Evolutionary conservation across 805 yeast genomes (phyloP), one percentile per base, ranked within the genome.

Genomic region (Komagataella mondaviorum): DNA sequence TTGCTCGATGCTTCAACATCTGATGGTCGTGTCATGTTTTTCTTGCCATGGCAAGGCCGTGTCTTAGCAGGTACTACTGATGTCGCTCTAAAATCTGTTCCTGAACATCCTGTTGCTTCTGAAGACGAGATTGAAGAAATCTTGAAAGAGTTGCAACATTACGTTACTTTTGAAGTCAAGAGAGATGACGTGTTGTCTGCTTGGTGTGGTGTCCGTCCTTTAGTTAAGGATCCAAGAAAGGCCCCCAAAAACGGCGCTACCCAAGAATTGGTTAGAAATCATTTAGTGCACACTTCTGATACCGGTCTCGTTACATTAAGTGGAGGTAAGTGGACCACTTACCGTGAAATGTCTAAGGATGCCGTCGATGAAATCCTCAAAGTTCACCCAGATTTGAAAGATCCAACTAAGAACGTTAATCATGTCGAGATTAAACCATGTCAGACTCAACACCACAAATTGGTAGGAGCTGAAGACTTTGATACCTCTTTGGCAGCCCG

Each of bases 261-360:
- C 53, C 93, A 89, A 71, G 90, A 89, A 51, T 74, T 90, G 57
- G 98, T 90, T 47, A 83, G 98, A 71, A 85, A 87, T 58, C 98
- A 90, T 68, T 73, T 90, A 60, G 76, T 90, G 51, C 77, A 84
- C 60, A 74, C 79, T 30, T 78, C 95, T 39, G 80, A 75, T 53
- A 75, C 85, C 52, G 93, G 91, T 23, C 76, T 90, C 58, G 74
- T 90, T 45, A 90, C 98, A 45, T 85, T 90, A 57, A 83, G 95
- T 17, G 98, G 97, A 61, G 98, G 98, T 66, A 90, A 90, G 71
- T 90, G 98, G 98, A 90, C 98, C 51, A 90, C 98, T 44, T 91
- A 90, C 73, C 79, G 97, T 72, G 95, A 88, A 72, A 90, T 90
- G 97, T 96, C 97, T 20, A 83, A 90, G 71, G 96, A 91, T 71